Base-by-base conservation (phyloP, 495 filamentous ascomycete genomes). In the Thermothielavioides terrestris region DNA sequence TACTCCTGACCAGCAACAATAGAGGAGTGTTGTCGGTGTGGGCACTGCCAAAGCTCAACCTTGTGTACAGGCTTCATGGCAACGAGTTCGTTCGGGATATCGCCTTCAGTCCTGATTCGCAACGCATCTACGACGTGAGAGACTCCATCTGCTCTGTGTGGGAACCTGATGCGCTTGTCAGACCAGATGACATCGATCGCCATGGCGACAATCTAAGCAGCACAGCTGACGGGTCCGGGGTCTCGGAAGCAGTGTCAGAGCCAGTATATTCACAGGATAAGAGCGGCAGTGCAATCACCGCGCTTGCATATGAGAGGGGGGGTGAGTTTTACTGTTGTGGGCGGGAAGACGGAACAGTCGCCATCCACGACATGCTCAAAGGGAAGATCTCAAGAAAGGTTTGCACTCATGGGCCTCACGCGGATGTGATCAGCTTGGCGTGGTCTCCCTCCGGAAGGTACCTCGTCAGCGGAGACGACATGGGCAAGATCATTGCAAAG, bases 291-390 rank as follows among this genome's bases (percentile, higher is more conserved):
- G 12, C 15, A 5, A n/a, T 42, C 6, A 42, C 39, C 25, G 23
- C 39, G 5, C 39, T 42, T 5, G 18, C 39, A 8, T 42, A 42
- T 8, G 23, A 42, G 25, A 42, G 39, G 2, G 39, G 25, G 9
- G 25, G 39, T 4, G 39, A 42, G 23, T 42, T 42, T 25, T 42
- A 42, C 39, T 42, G 39, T n/a, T 42, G 39, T 9, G 39, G 39
- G 6, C 15, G 39, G 25, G 23, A 14, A 7, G 39, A 42, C 10
- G 39, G 39, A 18, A 42, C 39, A 3, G 39, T 42, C 1, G 15
- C 39, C 6, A 42, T 42, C n/a, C 39, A 42, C n/a, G 39, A 42
- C 6, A 28, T 26, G 39, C 17, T 20, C 2, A 27, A 42, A 18
- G 39, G 39, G n/a, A 42, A 42, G 39, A 28, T 42, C 18, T 15